Conservation (phyloP, 78 protist species). For the Speleostelium caveatum region DNA sequence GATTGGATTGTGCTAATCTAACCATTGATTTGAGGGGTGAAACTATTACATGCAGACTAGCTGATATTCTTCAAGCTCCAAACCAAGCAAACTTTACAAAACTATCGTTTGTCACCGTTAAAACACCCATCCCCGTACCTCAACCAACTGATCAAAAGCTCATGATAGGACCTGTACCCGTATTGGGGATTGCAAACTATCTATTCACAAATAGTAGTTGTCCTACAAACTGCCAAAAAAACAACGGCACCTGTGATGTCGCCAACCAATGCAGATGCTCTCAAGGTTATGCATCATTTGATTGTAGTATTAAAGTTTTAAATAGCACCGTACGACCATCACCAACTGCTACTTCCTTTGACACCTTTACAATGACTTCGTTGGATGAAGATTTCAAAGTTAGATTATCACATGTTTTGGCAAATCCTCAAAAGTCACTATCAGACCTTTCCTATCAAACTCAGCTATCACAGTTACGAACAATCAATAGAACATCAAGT, state of each 20-base stretch:
- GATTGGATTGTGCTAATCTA: background rate
- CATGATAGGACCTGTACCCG: background rate
- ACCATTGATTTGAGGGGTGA: background rate
- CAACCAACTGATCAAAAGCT: background rate
- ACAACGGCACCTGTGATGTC: background rate
- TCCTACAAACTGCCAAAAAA: background rate
- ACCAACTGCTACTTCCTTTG: background rate
- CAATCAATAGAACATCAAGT: background rate
- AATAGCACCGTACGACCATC: background rate
- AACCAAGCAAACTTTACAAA: background rate
- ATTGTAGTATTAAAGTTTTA: background rate
- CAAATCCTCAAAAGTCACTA: background rate
- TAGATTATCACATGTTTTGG: background rate
- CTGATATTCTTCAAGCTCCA: background rate
- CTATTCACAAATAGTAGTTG: background rate
- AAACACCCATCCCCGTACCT: slow-evolving; percentile 3
- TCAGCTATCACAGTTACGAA: background rate
- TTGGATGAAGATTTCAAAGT: background rate
- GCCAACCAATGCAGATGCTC: background rate
- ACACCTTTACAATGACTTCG: background rate
- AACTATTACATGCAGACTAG: background rate
- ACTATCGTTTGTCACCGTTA: background rate
- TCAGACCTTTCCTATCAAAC: background rate
- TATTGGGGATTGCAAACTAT: background rate
- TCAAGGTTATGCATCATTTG: background rate